Evolutionary conservation across 306 rosid genomes (phyloP).

Genomic region (Vigna radiata): DNA sequence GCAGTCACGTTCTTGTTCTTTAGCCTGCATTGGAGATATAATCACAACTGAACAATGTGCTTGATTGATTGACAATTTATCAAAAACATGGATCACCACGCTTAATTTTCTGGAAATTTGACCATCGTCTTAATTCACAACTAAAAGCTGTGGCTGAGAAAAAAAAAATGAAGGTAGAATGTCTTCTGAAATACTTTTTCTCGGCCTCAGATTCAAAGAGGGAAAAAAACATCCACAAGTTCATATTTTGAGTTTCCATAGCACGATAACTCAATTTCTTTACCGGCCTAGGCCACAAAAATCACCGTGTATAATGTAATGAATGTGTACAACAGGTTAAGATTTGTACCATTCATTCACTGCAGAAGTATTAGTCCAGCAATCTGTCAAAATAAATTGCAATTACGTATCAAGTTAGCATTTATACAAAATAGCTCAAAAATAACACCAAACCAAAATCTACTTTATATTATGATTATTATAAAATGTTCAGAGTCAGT

Average conservation of each 20-base stretch:
- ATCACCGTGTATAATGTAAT: neutral
- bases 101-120: conserved; percentile 26
- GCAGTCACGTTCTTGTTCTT: conserved; percentile 61
- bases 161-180: neutral
- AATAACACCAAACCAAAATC: neutral
- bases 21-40: conserved; percentile 69
- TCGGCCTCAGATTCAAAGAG: neutral
- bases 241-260: conserved; percentile 30
- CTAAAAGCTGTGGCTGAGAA: neutral
- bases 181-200: conserved; percentile 5
- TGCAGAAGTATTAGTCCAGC: conserved; percentile 77
- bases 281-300: neutral
- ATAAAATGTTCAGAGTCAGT: neutral
- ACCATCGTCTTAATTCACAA: conserved; percentile 15
- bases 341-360: conserved; percentile 72
- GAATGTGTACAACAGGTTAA: conserved; percentile 29
- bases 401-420: conserved; percentile 38
- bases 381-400: conserved; percentile 69
- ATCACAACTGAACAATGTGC: conserved; percentile 31
- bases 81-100: conserved; percentile 18
- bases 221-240: neutral
- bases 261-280: conserved; percentile 31
- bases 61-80: conserved; percentile 28
- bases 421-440: conserved; percentile 3
- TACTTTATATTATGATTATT: conserved; percentile 1